phyloP scores from a whole-genome alignment of 768 basidiomycete species.

The Tephrocybe sp. region DNA sequence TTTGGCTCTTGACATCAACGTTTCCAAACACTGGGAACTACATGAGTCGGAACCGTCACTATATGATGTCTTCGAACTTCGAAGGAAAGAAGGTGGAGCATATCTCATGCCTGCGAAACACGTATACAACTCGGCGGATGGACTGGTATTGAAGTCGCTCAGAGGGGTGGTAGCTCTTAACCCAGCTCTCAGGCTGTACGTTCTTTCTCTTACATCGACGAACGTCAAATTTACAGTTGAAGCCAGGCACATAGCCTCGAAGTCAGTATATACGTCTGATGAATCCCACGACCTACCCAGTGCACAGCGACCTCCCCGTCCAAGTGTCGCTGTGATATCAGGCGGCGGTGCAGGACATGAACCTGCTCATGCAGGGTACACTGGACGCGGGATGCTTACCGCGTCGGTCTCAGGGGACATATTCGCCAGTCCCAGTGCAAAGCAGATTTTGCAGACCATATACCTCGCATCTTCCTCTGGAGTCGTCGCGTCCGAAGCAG shows the following conservation, averaged over 20 bases:
- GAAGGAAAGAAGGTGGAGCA: neutral
- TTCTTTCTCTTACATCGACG: neutral
- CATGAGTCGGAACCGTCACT: too few species aligned
- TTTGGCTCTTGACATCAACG: too few species aligned
- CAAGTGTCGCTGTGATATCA: conserved; percentile 40
- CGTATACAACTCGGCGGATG: conserved; percentile 39
- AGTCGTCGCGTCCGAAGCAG: neutral
- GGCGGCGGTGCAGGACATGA: conserved; percentile 61
- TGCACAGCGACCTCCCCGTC: neutral
- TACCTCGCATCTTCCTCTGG: conserved; percentile 40
- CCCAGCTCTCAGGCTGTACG: conserved; percentile 38
- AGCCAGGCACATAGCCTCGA: conserved; percentile 34
- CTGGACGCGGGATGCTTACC: conserved; percentile 54
- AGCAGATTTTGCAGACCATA: conserved; percentile 52
- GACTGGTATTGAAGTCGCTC: conserved; percentile 42
- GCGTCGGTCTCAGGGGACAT: conserved; percentile 62
- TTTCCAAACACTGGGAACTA: too few species aligned
- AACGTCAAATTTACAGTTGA: neutral
- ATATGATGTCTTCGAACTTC: too few species aligned
- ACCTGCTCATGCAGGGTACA: conserved; percentile 58
- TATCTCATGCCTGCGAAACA: conserved; percentile 42
- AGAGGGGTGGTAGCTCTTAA: conserved; percentile 42
- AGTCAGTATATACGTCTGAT: conserved; percentile 31
- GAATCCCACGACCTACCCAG: conserved; percentile 12
- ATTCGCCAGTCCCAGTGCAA: conserved; percentile 63